Evolutionary conservation across 768 basidiomycete genomes (phyloP).

Genomic region (Trichaptum fuscoviolaceum): DNA sequence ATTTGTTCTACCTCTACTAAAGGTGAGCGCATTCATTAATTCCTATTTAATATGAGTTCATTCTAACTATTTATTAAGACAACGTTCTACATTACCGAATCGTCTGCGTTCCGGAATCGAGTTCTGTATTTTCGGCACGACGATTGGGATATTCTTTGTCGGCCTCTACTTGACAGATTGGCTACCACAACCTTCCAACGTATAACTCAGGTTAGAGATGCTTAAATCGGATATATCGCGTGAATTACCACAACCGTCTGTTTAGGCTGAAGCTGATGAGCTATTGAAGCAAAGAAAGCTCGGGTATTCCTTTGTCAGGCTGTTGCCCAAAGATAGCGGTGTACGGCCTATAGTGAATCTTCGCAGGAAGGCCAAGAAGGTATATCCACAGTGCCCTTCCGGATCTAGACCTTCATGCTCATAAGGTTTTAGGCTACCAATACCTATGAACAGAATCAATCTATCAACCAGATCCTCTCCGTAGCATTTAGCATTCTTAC

Average conservation of each 20-base stretch:
- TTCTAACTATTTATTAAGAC: conserved; percentile 44
- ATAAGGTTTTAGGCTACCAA: neutral
- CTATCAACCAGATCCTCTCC: conserved; percentile 86
- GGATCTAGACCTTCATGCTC: neutral
- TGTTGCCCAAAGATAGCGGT: conserved; percentile 92
- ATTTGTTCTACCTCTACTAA: conserved; percentile 73
- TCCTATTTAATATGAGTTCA: neutral
- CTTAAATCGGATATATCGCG: neutral
- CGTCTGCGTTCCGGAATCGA: conserved; percentile 75
- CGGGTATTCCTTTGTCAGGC: conserved; percentile 80
- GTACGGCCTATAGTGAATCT: conserved; percentile 94
- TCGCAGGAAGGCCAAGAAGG: conserved; percentile 32
- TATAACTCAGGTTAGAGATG: conserved; percentile 53
- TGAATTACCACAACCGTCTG: neutral
- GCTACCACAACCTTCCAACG: conserved; percentile 63
- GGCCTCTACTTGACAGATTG: conserved; percentile 75
- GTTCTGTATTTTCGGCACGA: conserved; percentile 92
- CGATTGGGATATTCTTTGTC: conserved; percentile 83
- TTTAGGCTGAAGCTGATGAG: conserved; percentile 56
- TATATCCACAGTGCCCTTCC: neutral
- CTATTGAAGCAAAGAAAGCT: conserved; percentile 67
- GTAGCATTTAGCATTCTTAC: conserved; percentile 82
- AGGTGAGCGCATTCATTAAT: conserved; percentile 40
- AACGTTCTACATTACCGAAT: conserved; percentile 91
- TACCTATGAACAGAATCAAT: conserved; percentile 32